A percentile compares a stretch with the other conserved stretches of the same genome.
Conservation (phyloP, 768 basidiomycete species). For the Fomitopsis serialis region DNA sequence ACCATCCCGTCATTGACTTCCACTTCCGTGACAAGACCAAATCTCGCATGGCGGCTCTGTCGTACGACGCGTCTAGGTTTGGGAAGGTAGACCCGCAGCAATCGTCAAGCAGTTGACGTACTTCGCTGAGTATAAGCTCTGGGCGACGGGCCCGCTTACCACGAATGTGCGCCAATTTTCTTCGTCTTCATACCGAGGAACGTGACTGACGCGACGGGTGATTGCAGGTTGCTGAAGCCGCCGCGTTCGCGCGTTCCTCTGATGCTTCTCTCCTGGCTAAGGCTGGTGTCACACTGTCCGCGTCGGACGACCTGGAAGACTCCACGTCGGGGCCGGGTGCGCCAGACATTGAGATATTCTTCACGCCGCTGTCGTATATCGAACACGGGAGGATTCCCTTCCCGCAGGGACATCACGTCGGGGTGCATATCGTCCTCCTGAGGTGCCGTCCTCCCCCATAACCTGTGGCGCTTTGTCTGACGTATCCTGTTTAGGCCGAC, state of each 20-base stretch:
- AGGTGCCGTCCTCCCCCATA: constrained; percentile 20
- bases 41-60: constrained; percentile 18
- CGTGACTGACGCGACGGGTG: not conserved
- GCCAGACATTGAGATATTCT: constrained; percentile 31
- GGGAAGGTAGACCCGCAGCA: not conserved
- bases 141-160: constrained; percentile 44
- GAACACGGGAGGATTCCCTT: constrained; percentile 7
- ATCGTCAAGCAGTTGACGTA: constrained; percentile 8
- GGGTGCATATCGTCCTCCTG: constrained; percentile 23
- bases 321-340: constrained; percentile 26
- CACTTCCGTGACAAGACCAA: constrained; percentile 48
- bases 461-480: not conserved
- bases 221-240: constrained; percentile 36
- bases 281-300: not conserved
- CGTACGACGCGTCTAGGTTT: not conserved
- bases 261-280: constrained; percentile 41
- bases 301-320: constrained; percentile 18
- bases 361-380: constrained; percentile 20
- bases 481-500: constrained; percentile 30
- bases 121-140: too few relatives aligned
- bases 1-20: constrained; percentile 56
- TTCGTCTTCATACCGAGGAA: not conserved
- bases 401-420: constrained; percentile 15
- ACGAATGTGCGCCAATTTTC: constrained; percentile 40
- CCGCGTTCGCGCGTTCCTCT: constrained; percentile 47